phyloP scores from a whole-genome alignment of 257 asterid species.

The Echium plantagineum region DNA sequence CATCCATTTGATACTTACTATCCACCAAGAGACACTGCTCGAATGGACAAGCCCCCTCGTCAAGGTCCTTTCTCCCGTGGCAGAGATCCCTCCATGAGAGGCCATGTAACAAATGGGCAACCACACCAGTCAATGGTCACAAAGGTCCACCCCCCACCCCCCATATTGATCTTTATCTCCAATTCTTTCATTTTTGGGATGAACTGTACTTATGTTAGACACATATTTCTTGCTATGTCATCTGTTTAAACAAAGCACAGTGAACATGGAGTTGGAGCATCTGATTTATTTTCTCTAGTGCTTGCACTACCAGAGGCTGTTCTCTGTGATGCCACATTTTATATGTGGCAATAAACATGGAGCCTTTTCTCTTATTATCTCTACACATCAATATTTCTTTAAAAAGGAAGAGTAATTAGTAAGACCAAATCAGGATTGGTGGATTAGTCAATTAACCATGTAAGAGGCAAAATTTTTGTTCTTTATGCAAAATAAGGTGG shows the following conservation, averaged over 20 bases:
- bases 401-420: too few relatives aligned
- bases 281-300: not conserved
- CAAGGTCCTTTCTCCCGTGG: slow-evolving; percentile 41
- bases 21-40: slow-evolving; percentile 47
- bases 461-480: not conserved
- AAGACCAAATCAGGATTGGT: not conserved
- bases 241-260: not conserved
- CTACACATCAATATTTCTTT: not conserved
- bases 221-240: too few relatives aligned
- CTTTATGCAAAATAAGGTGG: not conserved
- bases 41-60: slow-evolving; percentile 44
- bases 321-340: not conserved
- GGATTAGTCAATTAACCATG: not conserved
- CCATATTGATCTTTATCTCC: not conserved
- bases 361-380: not conserved
- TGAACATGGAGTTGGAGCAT: not conserved
- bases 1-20: slow-evolving; percentile 60
- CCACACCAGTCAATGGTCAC: slow-evolving; percentile 57
- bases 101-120: slow-evolving; percentile 38
- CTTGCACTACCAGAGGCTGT: not conserved
- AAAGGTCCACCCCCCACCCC: slow-evolving; percentile 33
- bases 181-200: not conserved
- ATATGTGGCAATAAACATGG: too few relatives aligned
- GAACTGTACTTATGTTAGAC: not conserved
- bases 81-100: slow-evolving; percentile 43